phyloP scores from a whole-genome alignment of 441 rosid species.

The Syzygium syzygioides region DNA sequence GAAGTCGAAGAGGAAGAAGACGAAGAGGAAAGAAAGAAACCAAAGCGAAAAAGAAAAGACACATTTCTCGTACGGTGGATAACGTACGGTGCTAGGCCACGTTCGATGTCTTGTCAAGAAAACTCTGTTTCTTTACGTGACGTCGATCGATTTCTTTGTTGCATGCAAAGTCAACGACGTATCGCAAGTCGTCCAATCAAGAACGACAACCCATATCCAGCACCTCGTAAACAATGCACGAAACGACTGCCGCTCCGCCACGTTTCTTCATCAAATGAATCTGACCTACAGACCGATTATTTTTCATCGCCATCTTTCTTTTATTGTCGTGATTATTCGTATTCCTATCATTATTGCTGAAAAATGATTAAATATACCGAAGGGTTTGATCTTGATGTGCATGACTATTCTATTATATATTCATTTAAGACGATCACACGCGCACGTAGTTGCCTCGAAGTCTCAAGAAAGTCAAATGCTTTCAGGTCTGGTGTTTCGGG shows the following conservation, averaged over 20 bases:
- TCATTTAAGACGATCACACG: neutral
- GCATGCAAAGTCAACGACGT: conserved; percentile 25
- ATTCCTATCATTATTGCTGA: neutral
- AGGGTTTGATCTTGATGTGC: neutral
- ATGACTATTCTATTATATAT: neutral
- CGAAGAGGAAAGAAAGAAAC: neutral
- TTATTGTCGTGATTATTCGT: neutral
- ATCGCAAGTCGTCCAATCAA: conserved; percentile 14
- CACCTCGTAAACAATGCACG: conserved; percentile 6
- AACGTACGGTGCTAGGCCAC: conserved; percentile 26
- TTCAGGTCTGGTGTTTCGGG: neutral
- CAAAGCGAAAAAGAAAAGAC: neutral
- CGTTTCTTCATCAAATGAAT: neutral
- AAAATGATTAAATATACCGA: neutral
- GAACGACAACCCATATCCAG: neutral
- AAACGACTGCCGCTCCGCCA: neutral
- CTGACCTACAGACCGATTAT: conserved; percentile 3
- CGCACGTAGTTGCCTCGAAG: conserved; percentile 24
- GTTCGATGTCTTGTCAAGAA: neutral
- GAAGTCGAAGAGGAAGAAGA: neutral
- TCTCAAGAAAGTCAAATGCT: conserved; percentile 14
- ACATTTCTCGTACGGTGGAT: conserved; percentile 19
- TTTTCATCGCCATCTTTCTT: neutral
- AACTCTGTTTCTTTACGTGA: neutral
- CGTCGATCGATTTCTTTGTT: neutral